Evolutionary conservation across 441 rosid species (phyloP), one percentile per base, ranked within the genome.

Genomic region (Biscutella laevigata): DNA sequence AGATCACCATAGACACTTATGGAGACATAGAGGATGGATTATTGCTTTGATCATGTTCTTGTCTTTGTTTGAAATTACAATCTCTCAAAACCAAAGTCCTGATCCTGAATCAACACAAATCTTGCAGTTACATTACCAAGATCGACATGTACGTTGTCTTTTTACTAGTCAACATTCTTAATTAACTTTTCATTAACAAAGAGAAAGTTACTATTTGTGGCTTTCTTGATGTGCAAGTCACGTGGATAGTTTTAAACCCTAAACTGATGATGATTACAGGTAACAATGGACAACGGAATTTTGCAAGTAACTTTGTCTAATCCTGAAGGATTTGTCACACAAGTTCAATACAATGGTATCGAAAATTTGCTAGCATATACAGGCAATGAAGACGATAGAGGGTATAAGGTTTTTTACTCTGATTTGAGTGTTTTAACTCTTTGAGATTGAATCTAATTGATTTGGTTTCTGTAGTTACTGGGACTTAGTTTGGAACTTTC

Each of bases 361-460:
- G 83, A 77, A 60, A 88, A 92, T 72, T 57, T 88, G 79, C 95
- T 92, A 1, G 97, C 86, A 63, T 76, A 77, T 46, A 30, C 28
- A 6, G 74, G 77, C 16, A 64, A 50, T 0, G 83, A 78, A 67
- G 2, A 57, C 19, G 58, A 80, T 49, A 72, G 85, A 68, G 81
- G 94, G 87, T 75, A 72, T 22, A 22, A 22, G n/a, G 19, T 47
- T 1, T 60, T 11, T 3, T 57, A 1, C n/a, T 11, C 14, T 24
- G 7, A 21, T 19, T 41, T 2, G 8, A 30, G 28, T 32, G 25
- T 12, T 57, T 41, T 6, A 15, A 13, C 14, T 37, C 15, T 22
- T 25, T 7, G 20, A 5, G 3, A 49, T 4, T 14, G n/a, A 33
- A 34, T 42, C 21, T 39, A 19, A 45, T 7, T 21, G 4, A 47